Evolutionary conservation across 257 asterid genomes (phyloP).

Genomic region (Salvia splendens): DNA sequence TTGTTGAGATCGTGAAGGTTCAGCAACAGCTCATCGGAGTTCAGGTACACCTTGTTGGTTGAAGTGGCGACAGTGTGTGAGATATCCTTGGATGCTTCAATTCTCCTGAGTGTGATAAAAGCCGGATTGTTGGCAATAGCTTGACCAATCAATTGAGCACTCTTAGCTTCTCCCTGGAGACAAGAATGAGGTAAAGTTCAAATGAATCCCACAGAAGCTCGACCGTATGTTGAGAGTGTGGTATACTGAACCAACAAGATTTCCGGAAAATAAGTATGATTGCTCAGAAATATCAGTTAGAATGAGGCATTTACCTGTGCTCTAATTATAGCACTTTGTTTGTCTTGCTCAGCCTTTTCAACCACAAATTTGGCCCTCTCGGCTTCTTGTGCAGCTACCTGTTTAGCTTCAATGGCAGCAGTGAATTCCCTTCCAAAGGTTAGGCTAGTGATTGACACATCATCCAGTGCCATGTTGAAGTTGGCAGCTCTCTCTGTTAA

Average conservation of each 20-base stretch:
- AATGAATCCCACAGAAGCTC: too few relatives aligned
- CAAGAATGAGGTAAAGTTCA: not conserved
- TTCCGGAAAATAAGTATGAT: too few relatives aligned
- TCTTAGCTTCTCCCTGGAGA: constrained; percentile 60
- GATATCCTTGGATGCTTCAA: constrained; percentile 61
- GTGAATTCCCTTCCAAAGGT: constrained; percentile 82
- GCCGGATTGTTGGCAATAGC: constrained; percentile 63
- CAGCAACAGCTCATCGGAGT: constrained; percentile 50
- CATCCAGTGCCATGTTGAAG: constrained; percentile 87
- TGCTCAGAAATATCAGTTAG: too few relatives aligned
- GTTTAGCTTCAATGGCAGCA: constrained; percentile 89
- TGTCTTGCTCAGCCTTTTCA: constrained; percentile 91
- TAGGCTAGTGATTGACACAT: constrained; percentile 75
- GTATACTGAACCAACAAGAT: too few relatives aligned
- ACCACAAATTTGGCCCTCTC: constrained; percentile 91
- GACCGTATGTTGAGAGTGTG: too few relatives aligned
- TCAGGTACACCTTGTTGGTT: constrained; percentile 48
- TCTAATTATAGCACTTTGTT: constrained; percentile 74
- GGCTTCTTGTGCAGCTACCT: constrained; percentile 92
- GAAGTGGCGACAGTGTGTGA: constrained; percentile 41
- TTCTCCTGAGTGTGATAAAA: constrained; percentile 49
- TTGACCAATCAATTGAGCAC: constrained; percentile 64
- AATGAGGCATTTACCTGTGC: constrained; percentile 62
- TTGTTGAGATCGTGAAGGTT: constrained; percentile 49
- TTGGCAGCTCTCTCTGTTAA: constrained; percentile 70